Base-by-base conservation (phyloP, 192 early-diverging fungal species). In the Umbelopsis vinacea region DNA sequence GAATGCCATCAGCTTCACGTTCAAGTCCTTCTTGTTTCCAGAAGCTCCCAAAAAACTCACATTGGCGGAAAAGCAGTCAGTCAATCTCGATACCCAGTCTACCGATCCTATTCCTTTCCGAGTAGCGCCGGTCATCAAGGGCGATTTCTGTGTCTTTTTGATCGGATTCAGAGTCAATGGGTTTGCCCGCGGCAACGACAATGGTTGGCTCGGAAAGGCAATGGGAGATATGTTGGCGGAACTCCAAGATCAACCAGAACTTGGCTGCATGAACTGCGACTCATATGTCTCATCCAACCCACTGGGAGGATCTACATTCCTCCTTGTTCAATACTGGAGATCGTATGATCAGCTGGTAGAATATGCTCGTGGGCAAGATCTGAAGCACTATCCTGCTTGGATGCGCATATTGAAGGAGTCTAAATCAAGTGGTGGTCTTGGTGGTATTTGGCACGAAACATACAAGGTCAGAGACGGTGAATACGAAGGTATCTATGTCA, bases 401-500 rank as follows among this genome's bases (percentile, higher is more conserved):
- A 63, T 63, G 57, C 57, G 57, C 11, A 17, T 63, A 2, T 0
- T 63, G 14, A 63, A 63, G 57, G 29, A 63, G 8, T 22, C 57
- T 35, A 63, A 35, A n/a, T 5, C 33, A 11, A n/a, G 17, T 37
- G 33, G 33, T 7, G 2, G 14, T 5, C 1, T 2, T 12, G 57
- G 24, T 19, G 57, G 57, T 19, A 63, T 63, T 63, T 63, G 57
- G 57, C 57, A 63, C 26, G 57, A 63, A 17, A 37, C 57, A 29
- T 63, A 2, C 29, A 63, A 63, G 26, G 57, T 63, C 17, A 29
- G 33, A n/a, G 33, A 29, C n/a, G 57, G 57, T 12, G 29, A 63
- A 19, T 63, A 63, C n/a, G 57, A 63, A 33, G 57, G 57, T 29
- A 63, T 63, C 29, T 63, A 63, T 37, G 12, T 63, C 57, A 63